These are phyloP conservation scores for Candida adriatica DNA, from an alignment of 805 yeast species.

Conservation along the genomic window DNA sequence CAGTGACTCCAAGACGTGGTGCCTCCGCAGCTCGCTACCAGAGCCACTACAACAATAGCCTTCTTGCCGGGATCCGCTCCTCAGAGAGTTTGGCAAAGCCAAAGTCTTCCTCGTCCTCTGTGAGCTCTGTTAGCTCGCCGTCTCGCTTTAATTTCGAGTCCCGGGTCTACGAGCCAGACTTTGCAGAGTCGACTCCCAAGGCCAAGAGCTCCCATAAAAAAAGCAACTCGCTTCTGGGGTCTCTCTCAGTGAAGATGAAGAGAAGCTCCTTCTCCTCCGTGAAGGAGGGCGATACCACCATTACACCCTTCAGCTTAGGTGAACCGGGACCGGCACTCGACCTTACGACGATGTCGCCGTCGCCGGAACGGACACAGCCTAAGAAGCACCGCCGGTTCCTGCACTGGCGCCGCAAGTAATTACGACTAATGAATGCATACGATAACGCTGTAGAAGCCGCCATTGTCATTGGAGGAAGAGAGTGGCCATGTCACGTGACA, in stretches of 20 bases:
- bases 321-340: constrained; percentile 25
- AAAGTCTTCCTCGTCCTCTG: constrained; percentile 12
- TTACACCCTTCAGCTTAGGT: constrained; percentile 22
- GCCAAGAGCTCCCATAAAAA: constrained; percentile 13
- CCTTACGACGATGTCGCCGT: constrained; percentile 20
- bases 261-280: constrained; percentile 16
- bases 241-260: constrained; percentile 14
- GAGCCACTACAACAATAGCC: constrained; percentile 39
- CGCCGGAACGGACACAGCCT: too few relatives aligned
- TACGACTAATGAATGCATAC: too few relatives aligned
- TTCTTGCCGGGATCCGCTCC: constrained; percentile 37
- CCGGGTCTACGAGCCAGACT: constrained; percentile 26
- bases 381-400: too few relatives aligned
- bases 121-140: constrained; percentile 14
- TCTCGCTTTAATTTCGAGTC: constrained; percentile 30
- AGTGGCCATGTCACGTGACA: too few relatives aligned
- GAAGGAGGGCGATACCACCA: constrained; percentile 18
- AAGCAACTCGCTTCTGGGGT: constrained; percentile 18
- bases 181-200: constrained; percentile 6
- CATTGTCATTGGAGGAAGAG: too few relatives aligned
- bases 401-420: too few relatives aligned
- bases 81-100: constrained; percentile 26
- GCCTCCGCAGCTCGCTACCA: constrained; percentile 47
- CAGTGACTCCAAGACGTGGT: constrained; percentile 21
- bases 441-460: too few relatives aligned